Evolutionary conservation across 805 yeast genomes (phyloP).

Genomic region (Monosporozyma unispora): DNA sequence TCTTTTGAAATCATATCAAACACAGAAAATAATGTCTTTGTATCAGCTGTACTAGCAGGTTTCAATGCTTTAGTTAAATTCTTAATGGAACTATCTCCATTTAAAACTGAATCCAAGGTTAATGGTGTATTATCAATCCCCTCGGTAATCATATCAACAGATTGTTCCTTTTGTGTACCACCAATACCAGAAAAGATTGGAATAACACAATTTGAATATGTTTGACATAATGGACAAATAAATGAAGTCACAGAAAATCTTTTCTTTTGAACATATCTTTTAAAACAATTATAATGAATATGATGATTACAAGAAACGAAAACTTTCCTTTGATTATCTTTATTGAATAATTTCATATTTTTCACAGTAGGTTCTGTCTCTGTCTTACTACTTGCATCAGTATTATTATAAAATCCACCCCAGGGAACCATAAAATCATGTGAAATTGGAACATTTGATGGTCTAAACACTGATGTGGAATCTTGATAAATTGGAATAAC

Average conservation of each 20-base stretch:
- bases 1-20: constrained; percentile 14
- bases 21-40: constrained; percentile 11
- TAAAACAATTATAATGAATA: constrained; percentile 75
- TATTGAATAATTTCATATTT: constrained; percentile 10
- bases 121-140: background rate
- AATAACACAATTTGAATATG: constrained; percentile 36
- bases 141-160: background rate
- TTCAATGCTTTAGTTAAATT: constrained; percentile 10
- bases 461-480: constrained; percentile 43
- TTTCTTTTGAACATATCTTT: constrained; percentile 57
- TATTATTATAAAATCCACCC: constrained; percentile 23
- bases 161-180: constrained; percentile 5
- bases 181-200: constrained; percentile 17
- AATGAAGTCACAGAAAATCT: constrained; percentile 52
- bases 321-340: constrained; percentile 25
- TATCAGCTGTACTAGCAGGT: constrained; percentile 10
- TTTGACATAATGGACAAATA: constrained; percentile 90
- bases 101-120: background rate
- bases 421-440: constrained; percentile 25
- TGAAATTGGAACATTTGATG: constrained; percentile 20
- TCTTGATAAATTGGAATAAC: constrained; percentile 50
- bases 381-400: constrained; percentile 15
- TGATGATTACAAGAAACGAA: constrained; percentile 89
- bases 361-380: constrained; percentile 10
- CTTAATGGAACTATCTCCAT: constrained; percentile 7